Evolutionary conservation across 1,139 yeast genomes (phyloP), one percentile per base, ranked within the genome.

Genomic region (Kurtzmaniella quercitrusa): DNA sequence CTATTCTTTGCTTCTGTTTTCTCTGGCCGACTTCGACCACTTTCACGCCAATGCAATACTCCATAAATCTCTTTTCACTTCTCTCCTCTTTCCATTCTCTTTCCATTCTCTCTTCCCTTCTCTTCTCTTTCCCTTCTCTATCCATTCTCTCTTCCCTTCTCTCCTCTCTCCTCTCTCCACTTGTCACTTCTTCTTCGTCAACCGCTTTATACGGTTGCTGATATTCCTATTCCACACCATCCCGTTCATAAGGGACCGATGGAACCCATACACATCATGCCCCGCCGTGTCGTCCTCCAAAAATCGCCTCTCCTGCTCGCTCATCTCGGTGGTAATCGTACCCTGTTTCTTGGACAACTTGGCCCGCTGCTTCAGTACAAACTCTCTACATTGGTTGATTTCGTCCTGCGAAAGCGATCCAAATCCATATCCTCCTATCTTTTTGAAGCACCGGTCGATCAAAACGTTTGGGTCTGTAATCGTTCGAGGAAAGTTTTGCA

Each of bases 341-440:
- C 61, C 54, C 15, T 54, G 61, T 48, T 69, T 67, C 46, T 75
- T 73, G 51, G 66, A 68, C 29, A 71, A 53, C 48, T 65, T 70
- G 17, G 62, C 60, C 38, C 90, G 63, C 55, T 79, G 85, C 39
- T 81, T 79, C 12, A 80, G 68, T 8, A 90, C 97, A 65, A 85
- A 89, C 52, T 77, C 78, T 44, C 94, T 74, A 56, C 95, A 85
- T 52, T 82, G 77, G 47, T 77, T 75, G 44, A 93, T 81, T 59
- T 91, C 96, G 39, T 81, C 89, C 56, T 90, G 96, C 3, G 90
- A 81, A 24, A 89, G 65, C 44, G 82, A 82, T 12, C 88, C 90
- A 58, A 81, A 81, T 4, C 78, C 77, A 48, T 70, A 73, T 1
- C 91, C 88, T 23, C 86, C 81, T 34, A 85, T 74, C 45, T 85